Evolutionary conservation across 2,329 filamentous ascomycete species (phyloP), one percentile per base, ranked within the genome.

Genomic region (Thielaviopsis punctulata): DNA sequence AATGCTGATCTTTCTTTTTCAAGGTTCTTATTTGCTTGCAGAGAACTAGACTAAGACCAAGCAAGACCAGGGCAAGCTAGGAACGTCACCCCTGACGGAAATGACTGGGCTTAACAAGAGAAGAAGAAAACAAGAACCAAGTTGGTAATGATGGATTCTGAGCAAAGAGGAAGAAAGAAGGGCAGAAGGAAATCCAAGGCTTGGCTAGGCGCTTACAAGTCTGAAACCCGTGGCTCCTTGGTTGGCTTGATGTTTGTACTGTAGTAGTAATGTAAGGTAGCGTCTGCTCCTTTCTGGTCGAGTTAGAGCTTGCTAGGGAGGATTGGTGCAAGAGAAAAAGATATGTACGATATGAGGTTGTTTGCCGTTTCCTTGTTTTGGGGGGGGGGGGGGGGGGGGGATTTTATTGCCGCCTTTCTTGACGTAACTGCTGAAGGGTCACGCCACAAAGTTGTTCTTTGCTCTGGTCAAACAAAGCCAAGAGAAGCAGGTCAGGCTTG

Each of bases 151-250:
- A n/a, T 36, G 30, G 30, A 36, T 36, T 36, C 12, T 39, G 41
- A 22, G 12, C 5, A 46, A 46, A 47, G 23, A 18, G 27, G 25
- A 47, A 12, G 23, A 47, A 12, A 41, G 23, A 19, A 49, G 18
- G 21, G 18, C 30, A 49, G 13, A 48, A 33, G 18, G 12, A 25
- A n/a, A 15, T 27, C 15, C 24, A 48, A 41, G 50, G 50, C 50
- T 52, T 52, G 50, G 50, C 50, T 48, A 25, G 43, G 44, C 45
- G 45, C 45, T 52, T 48, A 52, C 48, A 5, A 36, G 12, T 47
- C 13, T 30, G 43, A 41, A 44, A 48, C 22, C 25, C 22, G 27
- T 30, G 18, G 27, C 41, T 19, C 44, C 22, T 22, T 33, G 25
- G 25, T 13, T 19, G 19, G 13, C 12, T 36, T 21, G 44, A 23